Evolutionary conservation across 495 filamentous ascomycete genomes (phyloP), one percentile per base, ranked within the genome.

Genomic region (Daldinia childiae): DNA sequence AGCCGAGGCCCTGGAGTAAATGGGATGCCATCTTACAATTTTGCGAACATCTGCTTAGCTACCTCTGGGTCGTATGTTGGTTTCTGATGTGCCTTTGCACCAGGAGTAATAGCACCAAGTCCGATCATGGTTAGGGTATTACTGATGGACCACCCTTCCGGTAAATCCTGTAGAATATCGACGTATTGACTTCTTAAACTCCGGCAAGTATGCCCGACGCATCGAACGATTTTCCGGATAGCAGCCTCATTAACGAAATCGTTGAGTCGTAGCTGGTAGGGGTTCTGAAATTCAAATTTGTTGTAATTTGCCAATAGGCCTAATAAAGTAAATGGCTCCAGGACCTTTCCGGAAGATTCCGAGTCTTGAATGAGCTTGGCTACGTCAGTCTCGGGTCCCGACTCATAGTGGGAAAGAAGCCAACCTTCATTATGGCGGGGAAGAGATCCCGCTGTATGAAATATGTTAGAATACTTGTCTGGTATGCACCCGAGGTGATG

Each of bases 211-310:
- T 84, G 76, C 9, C 92, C 93, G 14, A 97, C 86, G 61, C 91
- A 89, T 67, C 85, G 83, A 60, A 94, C 87, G 51, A 98, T 92
- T 67, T 91, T 93, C 74, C 91, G 86, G 70, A 98, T 98, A 24
- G 90, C 89, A 0, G 83, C 82, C 76, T 98, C 95, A 72, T 99
- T 97, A 69, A 98, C 94, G 81, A 98, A 98, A 77, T 99, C 95
- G 76, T 96, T 93, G n/a, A 99, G 87, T 48, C 95, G 91, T 66
- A 96, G 82, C 74, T 95, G 91, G 75, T 99, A 99, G 6, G 95
- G 95, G 71, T 99, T 99, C 79, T 97, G 95, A 64, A 96, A 93
- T 81, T 99, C 95, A 74, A 98, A 99, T 80, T 98, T 99, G 86
- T 98, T 98, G 86, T 98, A 98, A 80, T 99, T 99, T 71, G 92